These are phyloP conservation scores for Thermoascus crustaceus DNA, from an alignment of 2,329 filamentous ascomycete species.

Conservation along the genomic window DNA sequence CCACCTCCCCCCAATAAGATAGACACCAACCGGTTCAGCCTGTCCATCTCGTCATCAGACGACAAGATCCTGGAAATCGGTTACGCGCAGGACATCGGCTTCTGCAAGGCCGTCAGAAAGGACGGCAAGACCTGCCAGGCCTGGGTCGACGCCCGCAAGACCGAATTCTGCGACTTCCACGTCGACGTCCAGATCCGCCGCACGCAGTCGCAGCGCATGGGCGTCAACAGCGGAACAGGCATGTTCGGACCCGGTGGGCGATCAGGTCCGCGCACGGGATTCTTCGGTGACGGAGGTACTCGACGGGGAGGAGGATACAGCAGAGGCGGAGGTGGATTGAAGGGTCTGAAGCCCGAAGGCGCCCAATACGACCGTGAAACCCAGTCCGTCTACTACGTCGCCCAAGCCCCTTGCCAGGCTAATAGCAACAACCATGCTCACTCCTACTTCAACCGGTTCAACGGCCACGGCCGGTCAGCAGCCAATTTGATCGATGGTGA, in stretches of 20 bases:
- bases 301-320: conserved; percentile 8
- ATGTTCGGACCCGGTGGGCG: conserved; percentile 36
- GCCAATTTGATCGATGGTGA: conserved; percentile 35
- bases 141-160: conserved; percentile 85
- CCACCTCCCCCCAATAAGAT: conserved; percentile 67
- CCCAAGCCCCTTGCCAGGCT: conserved; percentile 21
- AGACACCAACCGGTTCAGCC: conserved; percentile 74
- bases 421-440: neutral
- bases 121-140: conserved; percentile 71
- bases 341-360: conserved; percentile 26
- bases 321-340: no score
- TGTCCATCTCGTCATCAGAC: conserved; percentile 75
- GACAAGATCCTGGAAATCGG: conserved; percentile 90
- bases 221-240: conserved; percentile 64
- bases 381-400: conserved; percentile 39
- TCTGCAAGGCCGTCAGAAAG: conserved; percentile 75
- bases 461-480: conserved; percentile 21
- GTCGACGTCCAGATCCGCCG: conserved; percentile 73
- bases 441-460: conserved; percentile 8
- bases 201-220: conserved; percentile 60
- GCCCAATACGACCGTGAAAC: conserved; percentile 33
- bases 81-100: conserved; percentile 72
- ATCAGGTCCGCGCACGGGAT: conserved; percentile 36
- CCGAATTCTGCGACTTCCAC: conserved; percentile 88
- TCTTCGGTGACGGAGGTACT: conserved; percentile 21